These are phyloP conservation scores for Aspergillus conjunctus DNA, from an alignment of 495 filamentous ascomycete genomes.

Conservation along the genomic window DNA sequence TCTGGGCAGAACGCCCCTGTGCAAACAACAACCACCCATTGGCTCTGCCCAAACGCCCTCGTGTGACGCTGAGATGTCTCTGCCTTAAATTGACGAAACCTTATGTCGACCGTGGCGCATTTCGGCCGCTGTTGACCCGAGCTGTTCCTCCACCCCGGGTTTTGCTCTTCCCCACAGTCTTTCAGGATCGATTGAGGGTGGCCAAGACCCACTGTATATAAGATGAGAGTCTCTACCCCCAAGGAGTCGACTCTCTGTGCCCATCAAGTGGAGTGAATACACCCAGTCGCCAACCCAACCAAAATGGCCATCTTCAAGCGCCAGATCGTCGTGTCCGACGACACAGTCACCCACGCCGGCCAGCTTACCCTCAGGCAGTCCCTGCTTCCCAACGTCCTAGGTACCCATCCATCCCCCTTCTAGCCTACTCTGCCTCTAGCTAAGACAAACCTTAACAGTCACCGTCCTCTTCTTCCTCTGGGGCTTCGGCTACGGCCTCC, in stretches of 20 bases:
- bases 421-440: background rate
- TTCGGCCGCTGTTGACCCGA: background rate
- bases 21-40: too few relatives aligned
- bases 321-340: slow-evolving; percentile 2
- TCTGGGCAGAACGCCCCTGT: too few relatives aligned
- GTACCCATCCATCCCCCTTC: slow-evolving; percentile 5
- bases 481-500: slow-evolving; percentile 53
- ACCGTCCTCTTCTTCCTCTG: slow-evolving; percentile 47
- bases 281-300: background rate
- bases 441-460: slow-evolving; percentile 24
- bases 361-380: slow-evolving; percentile 25
- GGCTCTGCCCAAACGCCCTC: too few relatives aligned
- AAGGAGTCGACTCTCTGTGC: too few relatives aligned
- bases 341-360: slow-evolving; percentile 7
- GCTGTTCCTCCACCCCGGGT: background rate
- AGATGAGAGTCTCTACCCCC: too few relatives aligned
- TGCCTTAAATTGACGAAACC: background rate
- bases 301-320: slow-evolving; percentile 3
- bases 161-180: background rate
- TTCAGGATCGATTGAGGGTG: background rate
- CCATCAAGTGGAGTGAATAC: too few relatives aligned
- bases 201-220: background rate
- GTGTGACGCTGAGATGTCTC: too few relatives aligned
- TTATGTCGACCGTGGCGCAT: background rate
- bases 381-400: slow-evolving; percentile 22